Conservation (phyloP, 2,329 filamentous ascomycete genomes). For the Aspergillus aculeatinus region DNA sequence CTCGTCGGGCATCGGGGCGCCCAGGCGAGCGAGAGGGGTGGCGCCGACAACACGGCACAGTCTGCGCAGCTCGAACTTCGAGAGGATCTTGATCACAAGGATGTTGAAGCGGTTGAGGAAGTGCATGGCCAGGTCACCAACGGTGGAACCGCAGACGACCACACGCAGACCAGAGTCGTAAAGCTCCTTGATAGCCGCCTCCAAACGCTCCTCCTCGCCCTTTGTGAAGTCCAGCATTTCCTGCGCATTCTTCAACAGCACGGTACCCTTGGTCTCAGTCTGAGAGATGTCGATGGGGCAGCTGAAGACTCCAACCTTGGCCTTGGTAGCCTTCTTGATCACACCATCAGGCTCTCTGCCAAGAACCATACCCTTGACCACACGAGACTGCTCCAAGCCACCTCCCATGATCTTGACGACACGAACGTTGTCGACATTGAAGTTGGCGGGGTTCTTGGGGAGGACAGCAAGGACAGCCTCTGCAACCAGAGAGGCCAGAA, state of each 20-base stretch:
- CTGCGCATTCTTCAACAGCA: slow-evolving; percentile 92
- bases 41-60: slow-evolving; percentile 95
- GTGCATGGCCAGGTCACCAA: slow-evolving; percentile 93
- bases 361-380: slow-evolving; percentile 98
- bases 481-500: slow-evolving; percentile 81
- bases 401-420: slow-evolving; percentile 99
- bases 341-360: slow-evolving; percentile 89
- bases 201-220: slow-evolving; percentile 90
- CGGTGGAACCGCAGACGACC: slow-evolving; percentile 85
- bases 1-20: slow-evolving; percentile 99
- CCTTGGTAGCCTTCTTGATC: slow-evolving; percentile 85
- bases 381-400: slow-evolving; percentile 86
- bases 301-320: slow-evolving; percentile 95
- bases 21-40: slow-evolving; percentile 90
- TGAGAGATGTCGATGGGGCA: slow-evolving; percentile 94
- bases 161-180: slow-evolving; percentile 92
- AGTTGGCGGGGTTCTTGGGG: slow-evolving; percentile 91
- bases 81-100: slow-evolving; percentile 92
- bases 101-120: slow-evolving; percentile 98
- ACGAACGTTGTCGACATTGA: slow-evolving; percentile 98
- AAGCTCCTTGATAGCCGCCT: slow-evolving; percentile 89
- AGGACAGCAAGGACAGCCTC: slow-evolving; percentile 82
- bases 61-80: slow-evolving; percentile 94
- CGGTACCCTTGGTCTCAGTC: slow-evolving; percentile 98
- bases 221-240: slow-evolving; percentile 99